These are phyloP conservation scores for Corylus heterophylla DNA, from an alignment of 306 rosid genomes.

Conservation along the genomic window DNA sequence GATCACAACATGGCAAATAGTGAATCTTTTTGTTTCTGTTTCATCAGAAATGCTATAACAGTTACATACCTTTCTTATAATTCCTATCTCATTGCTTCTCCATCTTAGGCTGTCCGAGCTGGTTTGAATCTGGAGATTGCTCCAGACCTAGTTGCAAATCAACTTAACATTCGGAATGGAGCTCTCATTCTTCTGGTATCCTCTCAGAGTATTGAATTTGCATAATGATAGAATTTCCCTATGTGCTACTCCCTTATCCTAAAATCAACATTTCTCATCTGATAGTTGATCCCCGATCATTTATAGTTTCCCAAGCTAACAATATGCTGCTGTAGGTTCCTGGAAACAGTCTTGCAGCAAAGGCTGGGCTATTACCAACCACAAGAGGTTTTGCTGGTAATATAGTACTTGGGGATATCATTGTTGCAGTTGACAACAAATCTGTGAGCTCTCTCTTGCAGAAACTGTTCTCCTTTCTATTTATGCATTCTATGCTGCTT, in stretches of 20 bases:
- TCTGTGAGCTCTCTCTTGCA: conserved; percentile 57
- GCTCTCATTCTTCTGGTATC: conserved; percentile 82
- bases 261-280: conserved; percentile 1
- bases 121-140: conserved; percentile 87
- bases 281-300: too few relatives aligned
- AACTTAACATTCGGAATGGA: conserved; percentile 89
- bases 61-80: not conserved
- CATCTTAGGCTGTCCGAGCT: conserved; percentile 70
- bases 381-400: conserved; percentile 89
- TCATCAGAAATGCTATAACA: conserved; percentile 9
- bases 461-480: conserved; percentile 19
- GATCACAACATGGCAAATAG: not conserved
- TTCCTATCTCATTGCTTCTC: conserved; percentile 23
- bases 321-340: conserved; percentile 59
- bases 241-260: not conserved
- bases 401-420: conserved; percentile 83
- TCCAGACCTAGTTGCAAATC: conserved; percentile 78
- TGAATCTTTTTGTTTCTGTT: conserved; percentile 2
- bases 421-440: conserved; percentile 74
- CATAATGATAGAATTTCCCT: not conserved
- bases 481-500: conserved; percentile 8
- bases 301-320: not conserved
- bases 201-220: conserved; percentile 4
- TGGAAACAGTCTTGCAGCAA: conserved; percentile 75
- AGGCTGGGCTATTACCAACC: conserved; percentile 80